Conservation (phyloP, 2,329 filamentous ascomycete species). For the Fusarium compactum region DNA sequence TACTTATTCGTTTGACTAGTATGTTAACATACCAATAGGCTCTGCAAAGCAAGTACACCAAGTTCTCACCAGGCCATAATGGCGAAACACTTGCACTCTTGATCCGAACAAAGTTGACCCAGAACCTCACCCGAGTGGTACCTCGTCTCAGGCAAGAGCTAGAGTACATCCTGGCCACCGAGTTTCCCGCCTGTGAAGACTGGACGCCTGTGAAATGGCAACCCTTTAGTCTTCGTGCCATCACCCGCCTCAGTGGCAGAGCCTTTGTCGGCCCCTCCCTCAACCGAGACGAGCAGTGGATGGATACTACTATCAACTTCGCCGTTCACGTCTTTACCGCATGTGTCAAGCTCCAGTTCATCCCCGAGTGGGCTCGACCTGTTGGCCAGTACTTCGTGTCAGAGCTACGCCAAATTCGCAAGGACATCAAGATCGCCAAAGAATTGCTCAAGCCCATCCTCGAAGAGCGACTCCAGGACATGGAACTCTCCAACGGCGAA, state of each 20-base stretch:
- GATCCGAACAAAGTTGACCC: conserved; percentile 61
- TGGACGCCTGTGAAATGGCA: conserved; percentile 68
- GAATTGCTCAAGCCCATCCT: conserved; percentile 60
- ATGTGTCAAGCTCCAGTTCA: conserved; percentile 63
- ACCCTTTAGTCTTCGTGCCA: conserved; percentile 62
- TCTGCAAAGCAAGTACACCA: conserved; percentile 64
- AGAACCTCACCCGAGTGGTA: conserved; percentile 60
- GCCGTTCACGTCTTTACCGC: conserved; percentile 62
- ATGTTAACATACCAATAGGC: conserved; percentile 51
- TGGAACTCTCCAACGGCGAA: conserved; percentile 54
- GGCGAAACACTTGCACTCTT: conserved; percentile 59
- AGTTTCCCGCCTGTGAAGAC: conserved; percentile 64
- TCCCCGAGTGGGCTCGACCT: conserved; percentile 63
- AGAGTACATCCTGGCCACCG: conserved; percentile 59
- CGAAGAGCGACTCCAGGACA: conserved; percentile 58
- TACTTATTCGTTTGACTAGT: not conserved
- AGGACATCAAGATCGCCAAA: conserved; percentile 58
- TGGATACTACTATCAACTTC: conserved; percentile 64
- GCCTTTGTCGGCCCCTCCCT: conserved; percentile 65
- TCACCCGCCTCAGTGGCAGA: conserved; percentile 66
- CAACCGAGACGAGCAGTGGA: conserved; percentile 66
- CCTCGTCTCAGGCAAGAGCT: conserved; percentile 62
- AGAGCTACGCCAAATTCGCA: conserved; percentile 59
- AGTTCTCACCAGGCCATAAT: conserved; percentile 61
- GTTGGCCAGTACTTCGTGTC: conserved; percentile 60